Conservation (phyloP, 116 monocot species). For the Cymodocea nodosa region DNA sequence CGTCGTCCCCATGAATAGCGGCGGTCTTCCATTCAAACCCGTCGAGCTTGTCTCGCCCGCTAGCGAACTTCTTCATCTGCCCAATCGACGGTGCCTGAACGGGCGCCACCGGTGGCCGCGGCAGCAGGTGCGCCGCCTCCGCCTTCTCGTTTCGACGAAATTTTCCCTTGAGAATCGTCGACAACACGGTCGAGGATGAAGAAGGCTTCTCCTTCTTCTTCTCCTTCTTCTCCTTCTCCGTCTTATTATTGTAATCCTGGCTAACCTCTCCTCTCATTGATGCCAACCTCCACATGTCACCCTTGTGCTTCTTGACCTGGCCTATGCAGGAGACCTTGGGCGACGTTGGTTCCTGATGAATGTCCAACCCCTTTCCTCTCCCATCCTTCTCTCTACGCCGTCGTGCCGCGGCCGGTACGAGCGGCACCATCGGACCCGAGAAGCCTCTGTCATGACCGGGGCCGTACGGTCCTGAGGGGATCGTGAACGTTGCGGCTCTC, state of each 20-base stretch:
- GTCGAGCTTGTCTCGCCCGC: constrained; percentile 23
- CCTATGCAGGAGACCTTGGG: constrained; percentile 61
- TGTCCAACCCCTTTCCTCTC: constrained; percentile 9
- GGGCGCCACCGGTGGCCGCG: background rate
- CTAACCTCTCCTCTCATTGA: background rate
- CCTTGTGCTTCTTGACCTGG: constrained; percentile 36
- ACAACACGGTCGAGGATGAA: background rate
- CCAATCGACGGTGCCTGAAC: constrained; percentile 16
- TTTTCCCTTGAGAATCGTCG: background rate
- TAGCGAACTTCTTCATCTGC: constrained; percentile 32
- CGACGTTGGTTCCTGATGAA: constrained; percentile 56
- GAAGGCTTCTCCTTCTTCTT: background rate
- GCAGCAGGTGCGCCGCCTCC: background rate
- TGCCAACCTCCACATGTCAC: background rate
- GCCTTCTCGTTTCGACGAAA: background rate
- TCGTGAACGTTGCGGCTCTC: constrained; percentile 10
- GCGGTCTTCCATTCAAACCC: constrained; percentile 37
- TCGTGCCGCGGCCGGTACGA: constrained; percentile 38
- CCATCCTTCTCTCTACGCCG: constrained; percentile 5
- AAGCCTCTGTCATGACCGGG: constrained; percentile 19
- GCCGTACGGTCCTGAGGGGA: constrained; percentile 5
- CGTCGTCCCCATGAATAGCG: background rate
- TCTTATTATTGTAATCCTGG: background rate
- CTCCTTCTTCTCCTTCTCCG: background rate
- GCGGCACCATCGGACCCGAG: constrained; percentile 47